Evolutionary conservation across 2,329 filamentous ascomycete species (phyloP), one percentile per base, ranked within the genome.

Genomic region (Decorospora gaudefroyi): DNA sequence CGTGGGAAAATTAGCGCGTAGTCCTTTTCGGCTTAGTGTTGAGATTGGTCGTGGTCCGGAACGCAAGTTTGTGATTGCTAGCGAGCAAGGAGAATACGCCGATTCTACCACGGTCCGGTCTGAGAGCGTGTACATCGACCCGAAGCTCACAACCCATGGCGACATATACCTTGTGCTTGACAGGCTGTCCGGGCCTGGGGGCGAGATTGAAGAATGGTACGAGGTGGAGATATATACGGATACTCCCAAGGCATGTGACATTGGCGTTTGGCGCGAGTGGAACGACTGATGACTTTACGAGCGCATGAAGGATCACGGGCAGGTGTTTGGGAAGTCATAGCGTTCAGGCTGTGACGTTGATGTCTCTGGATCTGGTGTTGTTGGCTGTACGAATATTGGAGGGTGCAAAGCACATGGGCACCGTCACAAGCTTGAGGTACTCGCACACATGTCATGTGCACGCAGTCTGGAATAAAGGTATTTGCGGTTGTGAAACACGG

Each of bases 141-240:
- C 88, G 0, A 77, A 74, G n/a, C 70, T 79, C 52, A 73, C 76
- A 44, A 71, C 34, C 12, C 71, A 71, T 7, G 79, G 80, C 13
- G 84, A 84, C 12, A 68, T 90, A 44, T 95, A 87, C 86, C 75
- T 96, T 39, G 85, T 96, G 4, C 74, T 96, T 28, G 90, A 96
- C 70, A 80, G 87, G 53, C 79, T 92, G 60, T 87, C 84, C n/a
- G 80, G 78, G 8, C 76, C 75, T 30, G 72, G 72, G 4, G 76
- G 68, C 27, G 61, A 67, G 40, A 63, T 57, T 38, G 73, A 74
- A 41, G 77, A 80, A 61, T 69, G 74, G 43, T 78, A 88, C 42
- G 64, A 70, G 6, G 67, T 79, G 4, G 75, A 78, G 54, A 57
- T 78, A 13, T 73, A 72, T 29, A 70, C 69, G 11, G 77, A 79